Base-by-base conservation (phyloP, 2,329 filamentous ascomycete genomes). In the Ophiostoma perfectum region DNA sequence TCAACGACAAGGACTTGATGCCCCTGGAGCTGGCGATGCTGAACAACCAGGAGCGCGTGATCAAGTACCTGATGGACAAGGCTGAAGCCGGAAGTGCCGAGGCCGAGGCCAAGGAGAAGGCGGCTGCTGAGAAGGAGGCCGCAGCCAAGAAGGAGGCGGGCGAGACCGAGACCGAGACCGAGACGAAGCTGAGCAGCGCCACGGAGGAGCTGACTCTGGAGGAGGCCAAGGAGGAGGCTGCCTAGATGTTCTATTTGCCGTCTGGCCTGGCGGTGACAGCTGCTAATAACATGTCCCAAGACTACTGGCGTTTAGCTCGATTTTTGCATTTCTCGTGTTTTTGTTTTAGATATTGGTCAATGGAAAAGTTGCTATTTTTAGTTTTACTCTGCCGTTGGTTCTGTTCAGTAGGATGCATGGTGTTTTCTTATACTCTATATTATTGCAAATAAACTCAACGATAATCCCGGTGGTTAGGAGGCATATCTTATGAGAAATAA, bases 1-100 rank as follows among this genome's bases (percentile, higher is more conserved):
- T 88, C 75, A 98, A 98, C 76, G 86, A 89, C 75, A 90, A 90
- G 64, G 93, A 96, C 41, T 91, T 96, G 74, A 90, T 93, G 73
- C 87, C 90, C 2, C 81, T 93, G 2, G 91, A 92, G 74, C 81
- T 92, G 73, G 90, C 90, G 16, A 86, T 90, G 76, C 83, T 90
- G 73, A 86, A 88, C 71, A 86, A 88, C 73, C 88, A 91, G 81
- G 81, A 81, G 66, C 83, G 87, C 6, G 86, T 90, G 9, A 86
- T 88, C 3, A 83, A 88, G 69, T 87, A 84, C 76, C 87, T 87
- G 74, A 72, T 87, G 62, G 77, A 79, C 55, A 41, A 41, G 58
- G 47, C 58, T 9, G 47, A 41, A 39, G 65, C 47, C 0, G 47
- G 65, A 38, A 66, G 47, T 60, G 65, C 45, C 11, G 65, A 66